Conservation (phyloP, 2,329 filamentous ascomycete species). For the Chalaropsis thielavioides region DNA sequence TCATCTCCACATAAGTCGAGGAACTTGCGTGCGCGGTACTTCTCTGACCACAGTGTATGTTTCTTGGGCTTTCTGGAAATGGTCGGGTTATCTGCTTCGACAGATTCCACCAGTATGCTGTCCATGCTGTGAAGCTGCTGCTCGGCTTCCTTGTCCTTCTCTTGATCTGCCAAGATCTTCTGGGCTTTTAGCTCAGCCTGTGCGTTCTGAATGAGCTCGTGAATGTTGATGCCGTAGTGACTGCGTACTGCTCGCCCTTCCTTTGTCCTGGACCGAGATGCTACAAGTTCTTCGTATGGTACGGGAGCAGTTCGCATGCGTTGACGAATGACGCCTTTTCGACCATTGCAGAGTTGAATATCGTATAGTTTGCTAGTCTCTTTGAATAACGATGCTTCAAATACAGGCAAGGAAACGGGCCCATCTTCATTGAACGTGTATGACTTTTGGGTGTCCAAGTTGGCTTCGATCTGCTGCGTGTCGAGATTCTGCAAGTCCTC, state of each 20-base stretch:
- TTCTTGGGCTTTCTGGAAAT: conserved; percentile 30
- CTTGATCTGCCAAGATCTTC: conserved; percentile 11
- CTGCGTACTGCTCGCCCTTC: conserved; percentile 55
- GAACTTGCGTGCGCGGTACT: conserved; percentile 84
- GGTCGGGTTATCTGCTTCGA: conserved; percentile 25
- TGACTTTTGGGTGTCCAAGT: neutral
- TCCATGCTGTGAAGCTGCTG: conserved; percentile 5
- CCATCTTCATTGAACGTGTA: neutral
- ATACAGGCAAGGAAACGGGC: conserved; percentile 6
- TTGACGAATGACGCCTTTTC: conserved; percentile 39
- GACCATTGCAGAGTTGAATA: conserved; percentile 43
- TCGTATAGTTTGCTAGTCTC: conserved; percentile 26
- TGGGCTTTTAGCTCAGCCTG: conserved; percentile 38
- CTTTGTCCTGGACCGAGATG: conserved; percentile 49
- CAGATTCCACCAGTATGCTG: conserved; percentile 25
- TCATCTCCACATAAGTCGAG: conserved; percentile 92
- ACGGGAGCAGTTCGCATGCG: conserved; percentile 33
- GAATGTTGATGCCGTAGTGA: conserved; percentile 90
- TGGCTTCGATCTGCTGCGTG: neutral
- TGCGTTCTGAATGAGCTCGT: conserved; percentile 61
- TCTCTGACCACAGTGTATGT: conserved; percentile 81
- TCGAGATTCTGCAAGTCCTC: neutral
- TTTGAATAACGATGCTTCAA: conserved; percentile 18
- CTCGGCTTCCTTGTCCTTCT: neutral
- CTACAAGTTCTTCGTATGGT: conserved; percentile 53